phyloP scores from a whole-genome alignment of 495 filamentous ascomycete species.

The Neurospora tetrasperma region DNA sequence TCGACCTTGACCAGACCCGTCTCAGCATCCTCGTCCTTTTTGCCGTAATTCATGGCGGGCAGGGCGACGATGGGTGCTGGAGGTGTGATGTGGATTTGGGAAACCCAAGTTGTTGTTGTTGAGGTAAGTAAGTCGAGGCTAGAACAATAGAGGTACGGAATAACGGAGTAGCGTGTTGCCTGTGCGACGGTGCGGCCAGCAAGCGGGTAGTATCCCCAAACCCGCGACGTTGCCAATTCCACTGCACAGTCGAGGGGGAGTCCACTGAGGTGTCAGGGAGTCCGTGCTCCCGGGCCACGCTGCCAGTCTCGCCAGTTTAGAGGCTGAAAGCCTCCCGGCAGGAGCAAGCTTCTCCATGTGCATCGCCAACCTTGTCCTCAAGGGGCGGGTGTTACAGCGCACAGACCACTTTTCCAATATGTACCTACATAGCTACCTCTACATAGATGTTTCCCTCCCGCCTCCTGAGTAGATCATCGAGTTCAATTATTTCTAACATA shows the following conservation, averaged over 20 bases:
- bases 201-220: constrained; percentile 7
- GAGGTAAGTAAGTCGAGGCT: neutral
- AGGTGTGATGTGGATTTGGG: constrained; percentile 5
- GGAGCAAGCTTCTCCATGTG: neutral
- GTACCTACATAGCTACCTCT: neutral
- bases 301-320: neutral
- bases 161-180: neutral
- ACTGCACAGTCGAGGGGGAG: constrained; percentile 6
- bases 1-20: constrained; percentile 90
- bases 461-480: neutral
- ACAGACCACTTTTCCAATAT: neutral
- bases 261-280: neutral
- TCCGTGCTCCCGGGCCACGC: constrained; percentile 1
- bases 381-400: neutral
- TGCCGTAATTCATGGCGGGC: constrained; percentile 82
- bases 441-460: neutral
- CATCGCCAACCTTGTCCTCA: neutral
- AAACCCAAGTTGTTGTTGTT: constrained; percentile 7
- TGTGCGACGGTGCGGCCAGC: neutral
- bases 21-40: constrained; percentile 97
- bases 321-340: neutral
- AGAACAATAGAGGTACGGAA: neutral
- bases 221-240: constrained; percentile 31
- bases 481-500: neutral
- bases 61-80: constrained; percentile 10